These are phyloP conservation scores for Beauveria caledonica DNA, from an alignment of 2,329 filamentous ascomycete genomes.

Conservation along the genomic window DNA sequence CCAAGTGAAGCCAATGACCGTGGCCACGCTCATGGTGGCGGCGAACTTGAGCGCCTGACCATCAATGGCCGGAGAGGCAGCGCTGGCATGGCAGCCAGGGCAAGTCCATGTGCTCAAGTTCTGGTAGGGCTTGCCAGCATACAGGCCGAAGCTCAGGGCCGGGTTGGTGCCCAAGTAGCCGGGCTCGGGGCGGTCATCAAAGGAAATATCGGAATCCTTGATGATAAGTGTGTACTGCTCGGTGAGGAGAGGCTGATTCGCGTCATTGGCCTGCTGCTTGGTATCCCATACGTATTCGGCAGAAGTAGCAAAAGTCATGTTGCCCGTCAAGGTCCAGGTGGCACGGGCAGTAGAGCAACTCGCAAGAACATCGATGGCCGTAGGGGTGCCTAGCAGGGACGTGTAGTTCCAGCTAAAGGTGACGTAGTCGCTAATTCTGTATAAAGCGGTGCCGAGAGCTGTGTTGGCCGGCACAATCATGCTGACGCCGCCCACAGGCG, in stretches of 20 bases:
- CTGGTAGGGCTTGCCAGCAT: conserved; percentile 43
- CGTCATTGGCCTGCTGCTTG: conserved; percentile 36
- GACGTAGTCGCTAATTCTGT: conserved; percentile 51
- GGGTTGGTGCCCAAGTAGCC: conserved; percentile 46
- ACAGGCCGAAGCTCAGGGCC: conserved; percentile 50
- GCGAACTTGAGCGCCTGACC: conserved; percentile 41
- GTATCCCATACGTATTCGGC: conserved; percentile 53
- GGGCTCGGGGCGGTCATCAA: conserved; percentile 41
- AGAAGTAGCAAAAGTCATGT: conserved; percentile 49
- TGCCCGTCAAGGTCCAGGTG: conserved; percentile 54
- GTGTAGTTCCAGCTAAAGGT: conserved; percentile 62
- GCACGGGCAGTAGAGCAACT: conserved; percentile 44
- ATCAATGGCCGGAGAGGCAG: conserved; percentile 39
- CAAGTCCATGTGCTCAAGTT: conserved; percentile 46
- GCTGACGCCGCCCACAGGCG: conserved; percentile 42
- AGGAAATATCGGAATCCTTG: conserved; percentile 46
- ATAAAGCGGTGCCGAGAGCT: conserved; percentile 38
- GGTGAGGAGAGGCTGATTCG: conserved; percentile 39
- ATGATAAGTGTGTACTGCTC: conserved; percentile 54
- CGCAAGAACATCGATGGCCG: conserved; percentile 51
- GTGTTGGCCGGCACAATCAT: conserved; percentile 44
- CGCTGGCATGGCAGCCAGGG: conserved; percentile 42
- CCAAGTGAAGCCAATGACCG: conserved; percentile 55
- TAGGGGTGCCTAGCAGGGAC: conserved; percentile 47
- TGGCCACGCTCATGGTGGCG: conserved; percentile 45